Evolutionary conservation across 352 stramenopile species (phyloP).

Genomic region (Pythium biforme): DNA sequence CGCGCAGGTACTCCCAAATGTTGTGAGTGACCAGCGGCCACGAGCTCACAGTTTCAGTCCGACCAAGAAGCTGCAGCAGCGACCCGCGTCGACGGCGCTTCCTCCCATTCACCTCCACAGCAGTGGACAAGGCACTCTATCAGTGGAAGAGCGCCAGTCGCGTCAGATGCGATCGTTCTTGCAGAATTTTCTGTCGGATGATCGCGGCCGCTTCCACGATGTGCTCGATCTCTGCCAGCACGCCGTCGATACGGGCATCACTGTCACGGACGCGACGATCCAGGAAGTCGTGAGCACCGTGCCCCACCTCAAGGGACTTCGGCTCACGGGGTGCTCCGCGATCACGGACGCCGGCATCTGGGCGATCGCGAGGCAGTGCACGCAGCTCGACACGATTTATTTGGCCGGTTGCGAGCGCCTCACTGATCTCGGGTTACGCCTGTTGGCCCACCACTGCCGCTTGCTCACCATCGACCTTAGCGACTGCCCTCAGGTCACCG

Average conservation of each 20-base stretch:
- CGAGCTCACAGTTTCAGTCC: neutral
- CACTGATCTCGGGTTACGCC: constrained; percentile 87
- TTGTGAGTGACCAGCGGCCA: neutral
- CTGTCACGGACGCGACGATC: constrained; percentile 88
- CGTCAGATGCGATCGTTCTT: constrained; percentile 89
- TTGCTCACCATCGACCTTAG: constrained; percentile 83
- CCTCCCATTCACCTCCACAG: constrained; percentile 5
- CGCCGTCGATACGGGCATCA: constrained; percentile 79
- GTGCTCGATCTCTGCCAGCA: constrained; percentile 87
- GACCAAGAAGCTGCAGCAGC: constrained; percentile 10
- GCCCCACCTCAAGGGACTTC: constrained; percentile 60
- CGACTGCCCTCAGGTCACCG: constrained; percentile 83
- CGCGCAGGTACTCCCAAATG: neutral
- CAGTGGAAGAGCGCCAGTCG: constrained; percentile 59
- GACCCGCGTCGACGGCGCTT: neutral
- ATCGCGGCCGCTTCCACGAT: constrained; percentile 63
- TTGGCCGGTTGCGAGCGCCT: constrained; percentile 73
- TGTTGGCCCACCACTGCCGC: constrained; percentile 86
- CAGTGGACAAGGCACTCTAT: constrained; percentile 22
- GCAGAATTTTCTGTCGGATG: constrained; percentile 87
- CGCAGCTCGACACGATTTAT: constrained; percentile 68
- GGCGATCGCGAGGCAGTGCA: constrained; percentile 79
- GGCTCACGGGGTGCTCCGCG: constrained; percentile 57
- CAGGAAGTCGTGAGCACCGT: constrained; percentile 87
- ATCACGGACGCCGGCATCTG: constrained; percentile 91